phyloP scores from a whole-genome alignment of 2,329 filamentous ascomycete genomes.

The Orbilia blumenaviensis region DNA sequence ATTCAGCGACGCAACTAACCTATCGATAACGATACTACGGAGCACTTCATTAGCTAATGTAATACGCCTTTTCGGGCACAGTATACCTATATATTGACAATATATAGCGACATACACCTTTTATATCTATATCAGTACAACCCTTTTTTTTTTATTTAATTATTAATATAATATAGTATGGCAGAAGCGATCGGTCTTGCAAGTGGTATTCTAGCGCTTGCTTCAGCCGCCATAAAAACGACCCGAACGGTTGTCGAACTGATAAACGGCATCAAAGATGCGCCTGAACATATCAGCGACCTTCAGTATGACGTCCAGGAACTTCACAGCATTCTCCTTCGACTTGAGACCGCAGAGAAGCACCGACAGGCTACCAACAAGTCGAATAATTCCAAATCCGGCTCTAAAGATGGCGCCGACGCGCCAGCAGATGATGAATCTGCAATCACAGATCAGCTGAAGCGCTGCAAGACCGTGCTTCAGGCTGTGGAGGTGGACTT shows the following conservation, averaged over 20 bases:
- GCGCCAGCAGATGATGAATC: background rate
- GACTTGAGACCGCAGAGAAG: background rate
- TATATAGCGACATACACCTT: no score
- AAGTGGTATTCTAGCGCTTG: slow-evolving; percentile 1
- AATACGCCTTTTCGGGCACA: no score
- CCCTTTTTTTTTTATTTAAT: background rate
- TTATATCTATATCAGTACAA: no score
- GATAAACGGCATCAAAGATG: slow-evolving; percentile 27
- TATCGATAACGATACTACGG: no score
- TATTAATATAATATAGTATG: background rate
- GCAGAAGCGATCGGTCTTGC: slow-evolving; percentile 13
- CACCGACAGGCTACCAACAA: background rate
- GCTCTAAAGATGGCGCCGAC: background rate
- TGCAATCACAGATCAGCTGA: background rate
- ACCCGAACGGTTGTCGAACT: slow-evolving; percentile 11
- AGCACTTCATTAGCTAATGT: no score
- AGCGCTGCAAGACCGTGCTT: slow-evolving; percentile 10
- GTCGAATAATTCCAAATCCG: background rate
- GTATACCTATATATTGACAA: no score
- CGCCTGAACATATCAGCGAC: background rate
- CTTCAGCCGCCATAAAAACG: background rate
- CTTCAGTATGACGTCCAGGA: slow-evolving; percentile 9
- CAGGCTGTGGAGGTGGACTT: slow-evolving; percentile 6
- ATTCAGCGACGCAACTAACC: no score
- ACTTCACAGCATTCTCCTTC: background rate